Conservation (phyloP, 805 yeast species). For the Gaillardinia entomophila region DNA sequence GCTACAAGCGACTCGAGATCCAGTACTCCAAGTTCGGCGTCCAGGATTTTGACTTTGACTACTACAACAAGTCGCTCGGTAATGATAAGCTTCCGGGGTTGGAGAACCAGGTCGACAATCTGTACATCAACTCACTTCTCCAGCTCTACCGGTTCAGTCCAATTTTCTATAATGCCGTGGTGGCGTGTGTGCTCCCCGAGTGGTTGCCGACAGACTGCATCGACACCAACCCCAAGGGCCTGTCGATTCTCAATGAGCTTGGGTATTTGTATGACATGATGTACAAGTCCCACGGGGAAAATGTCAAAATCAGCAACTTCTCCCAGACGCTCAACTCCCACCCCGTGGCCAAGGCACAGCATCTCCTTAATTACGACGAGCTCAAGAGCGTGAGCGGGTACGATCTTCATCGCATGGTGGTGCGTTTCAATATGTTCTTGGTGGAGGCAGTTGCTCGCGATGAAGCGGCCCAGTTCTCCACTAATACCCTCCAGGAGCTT, state of each 20-base stretch:
- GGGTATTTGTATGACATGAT: conserved; percentile 93
- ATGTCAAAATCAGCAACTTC: conserved; percentile 76
- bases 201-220: conserved; percentile 37
- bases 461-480: conserved; percentile 28
- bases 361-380: conserved; percentile 48
- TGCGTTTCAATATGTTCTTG: conserved; percentile 55
- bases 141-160: conserved; percentile 80
- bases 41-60: conserved; percentile 86
- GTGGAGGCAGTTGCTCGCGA: conserved; percentile 48
- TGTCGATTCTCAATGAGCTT: conserved; percentile 67
- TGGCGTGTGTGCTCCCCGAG: conserved; percentile 46
- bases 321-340: conserved; percentile 34
- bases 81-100: conserved; percentile 57
- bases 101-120: conserved; percentile 80
- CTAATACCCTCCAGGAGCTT: conserved; percentile 20
- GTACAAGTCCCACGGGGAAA: conserved; percentile 65
- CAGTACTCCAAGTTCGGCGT: conserved; percentile 88
- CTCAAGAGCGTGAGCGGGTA: conserved; percentile 38
- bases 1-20: conserved; percentile 69
- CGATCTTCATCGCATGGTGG: conserved; percentile 40
- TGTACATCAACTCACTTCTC: conserved; percentile 65
- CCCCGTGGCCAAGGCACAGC: conserved; percentile 44
- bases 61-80: conserved; percentile 60
- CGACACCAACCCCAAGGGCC: conserved; percentile 30
- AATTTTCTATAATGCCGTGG: conserved; percentile 59